Evolutionary conservation across 2,329 filamentous ascomycete genomes (phyloP), one percentile per base, ranked within the genome.

Genomic region (Penicillium sp.): DNA sequence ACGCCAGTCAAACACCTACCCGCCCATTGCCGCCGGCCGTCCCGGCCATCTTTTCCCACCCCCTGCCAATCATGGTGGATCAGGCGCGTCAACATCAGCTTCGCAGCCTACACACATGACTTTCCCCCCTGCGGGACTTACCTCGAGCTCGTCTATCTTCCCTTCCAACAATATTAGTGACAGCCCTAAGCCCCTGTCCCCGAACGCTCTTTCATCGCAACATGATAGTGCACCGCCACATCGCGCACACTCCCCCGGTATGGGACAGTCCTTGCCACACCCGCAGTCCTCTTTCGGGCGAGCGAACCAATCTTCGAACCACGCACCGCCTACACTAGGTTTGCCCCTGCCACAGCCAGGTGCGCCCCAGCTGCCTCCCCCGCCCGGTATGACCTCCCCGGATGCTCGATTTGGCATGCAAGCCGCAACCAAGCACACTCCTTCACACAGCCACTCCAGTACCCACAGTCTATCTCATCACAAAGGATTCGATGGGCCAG

Each of bases 81-180:
- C 81, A 10, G 82, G 79, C 59, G 77, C 82, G n/a, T 80, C 78
- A 32, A 77, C 81, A 4, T 82, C 85, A 10, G 80, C 80, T 66
- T 70, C 80, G 6, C 72, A 75, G 50, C 56, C 67, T 25, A 61
- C 68, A 47, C 71, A 69, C 58, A 58, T 75, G 62, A 70, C 73
- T 10, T 76, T 75, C 60, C 71, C 75, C 21, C 66, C 73, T 10
- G 64, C 71, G 15, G 68, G 71, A 53, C 73, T 65, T 58, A 63
- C 60, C 61, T 77, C 72, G 18, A 79, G 77, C 55, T 77, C 78
- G 45, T 82, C 81, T 18, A 82, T 91, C 60, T 95, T 90, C 68
- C 82, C 85, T 9, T 86, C 91, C 60, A 82, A 83, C 50, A 82
- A 78, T 55, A 89, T 96, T 77, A 94, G 89, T 3, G 91, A 96